phyloP scores from a whole-genome alignment of 768 basidiomycete genomes.

The Leccinum subtestaceum region DNA sequence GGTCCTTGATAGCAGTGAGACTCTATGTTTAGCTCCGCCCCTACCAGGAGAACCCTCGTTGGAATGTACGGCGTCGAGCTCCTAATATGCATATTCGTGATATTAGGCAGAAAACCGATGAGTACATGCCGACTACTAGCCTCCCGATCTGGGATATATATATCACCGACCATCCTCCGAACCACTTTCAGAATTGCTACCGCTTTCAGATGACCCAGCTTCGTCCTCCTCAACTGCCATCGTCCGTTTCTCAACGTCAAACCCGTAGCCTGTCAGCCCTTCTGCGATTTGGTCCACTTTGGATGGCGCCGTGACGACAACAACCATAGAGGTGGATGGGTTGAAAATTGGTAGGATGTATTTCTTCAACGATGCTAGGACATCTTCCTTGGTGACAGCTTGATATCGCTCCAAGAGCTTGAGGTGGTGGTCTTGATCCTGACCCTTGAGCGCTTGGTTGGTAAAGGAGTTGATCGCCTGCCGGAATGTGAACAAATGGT shows the following conservation, averaged over 20 bases:
- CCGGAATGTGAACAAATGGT: conserved; percentile 6
- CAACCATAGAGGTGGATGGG: conserved; percentile 68
- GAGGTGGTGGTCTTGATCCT: conserved; percentile 70
- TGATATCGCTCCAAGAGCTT: conserved; percentile 78
- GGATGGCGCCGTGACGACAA: conserved; percentile 79
- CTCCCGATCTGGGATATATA: not conserved
- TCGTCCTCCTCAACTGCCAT: conserved; percentile 60
- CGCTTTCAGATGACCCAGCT: conserved; percentile 35
- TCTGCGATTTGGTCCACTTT: conserved; percentile 71
- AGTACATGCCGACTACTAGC: not conserved
- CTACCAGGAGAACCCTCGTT: not conserved
- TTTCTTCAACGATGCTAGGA: conserved; percentile 61
- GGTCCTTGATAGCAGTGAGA: conserved; percentile 41
- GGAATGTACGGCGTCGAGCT: not conserved
- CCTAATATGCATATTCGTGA: not conserved
- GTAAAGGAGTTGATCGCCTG: conserved; percentile 82
- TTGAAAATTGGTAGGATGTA: conserved; percentile 87
- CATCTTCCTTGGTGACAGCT: conserved; percentile 74
- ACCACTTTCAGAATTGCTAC: conserved; percentile 33
- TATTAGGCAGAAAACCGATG: not conserved
- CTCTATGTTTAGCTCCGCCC: not conserved
- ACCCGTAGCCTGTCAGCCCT: conserved; percentile 67
- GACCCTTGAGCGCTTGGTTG: conserved; percentile 88
- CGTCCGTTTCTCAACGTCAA: conserved; percentile 69
- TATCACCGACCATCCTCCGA: conserved; percentile 18